Percentiles rank a stretch among this genome's conserved stretches.
Conservation (phyloP, 2,329 filamentous ascomycete genomes). For the Verticillium dahliae region DNA sequence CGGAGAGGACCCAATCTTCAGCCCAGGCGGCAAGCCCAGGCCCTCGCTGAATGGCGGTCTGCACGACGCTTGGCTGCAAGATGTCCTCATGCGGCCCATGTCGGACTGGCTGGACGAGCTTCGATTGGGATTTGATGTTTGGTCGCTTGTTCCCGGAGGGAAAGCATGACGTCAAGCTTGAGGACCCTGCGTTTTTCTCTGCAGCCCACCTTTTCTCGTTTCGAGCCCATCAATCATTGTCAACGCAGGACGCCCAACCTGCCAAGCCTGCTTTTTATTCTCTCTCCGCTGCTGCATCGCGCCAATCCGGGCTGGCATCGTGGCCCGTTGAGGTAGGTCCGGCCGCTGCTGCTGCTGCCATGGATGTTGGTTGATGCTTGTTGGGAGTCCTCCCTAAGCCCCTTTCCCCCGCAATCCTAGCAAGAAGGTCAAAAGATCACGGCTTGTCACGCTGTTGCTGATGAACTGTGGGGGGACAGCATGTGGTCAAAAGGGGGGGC, state of each 20-base stretch:
- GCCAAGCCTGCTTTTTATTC: neutral
- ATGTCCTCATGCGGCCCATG: neutral
- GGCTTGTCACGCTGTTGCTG: too few species aligned
- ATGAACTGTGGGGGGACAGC: too few species aligned
- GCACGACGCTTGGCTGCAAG: neutral
- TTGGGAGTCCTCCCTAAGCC: neutral
- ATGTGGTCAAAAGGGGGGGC: too few species aligned
- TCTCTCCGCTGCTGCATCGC: neutral
- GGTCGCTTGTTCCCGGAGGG: neutral
- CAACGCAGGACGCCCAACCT: neutral
- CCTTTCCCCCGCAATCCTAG: neutral
- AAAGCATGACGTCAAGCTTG: neutral
- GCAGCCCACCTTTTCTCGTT: neutral
- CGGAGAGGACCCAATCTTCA: neutral
- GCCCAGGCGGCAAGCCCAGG: neutral
- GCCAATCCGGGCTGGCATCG: neutral
- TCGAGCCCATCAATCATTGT: neutral
- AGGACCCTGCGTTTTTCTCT: neutral
- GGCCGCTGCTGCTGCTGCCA: neutral
- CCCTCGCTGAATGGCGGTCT: neutral
- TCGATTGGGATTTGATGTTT: neutral
- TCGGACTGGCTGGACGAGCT: neutral
- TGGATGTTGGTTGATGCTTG: neutral
- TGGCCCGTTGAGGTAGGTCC: neutral
- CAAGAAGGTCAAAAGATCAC: slow-evolving; percentile 1